A percentile compares a stretch with the other conserved stretches of the same genome.
These are phyloP conservation scores for Musa schizocarpa DNA, from an alignment of 176 grass and related monocot genomes.

Conservation along the genomic window DNA sequence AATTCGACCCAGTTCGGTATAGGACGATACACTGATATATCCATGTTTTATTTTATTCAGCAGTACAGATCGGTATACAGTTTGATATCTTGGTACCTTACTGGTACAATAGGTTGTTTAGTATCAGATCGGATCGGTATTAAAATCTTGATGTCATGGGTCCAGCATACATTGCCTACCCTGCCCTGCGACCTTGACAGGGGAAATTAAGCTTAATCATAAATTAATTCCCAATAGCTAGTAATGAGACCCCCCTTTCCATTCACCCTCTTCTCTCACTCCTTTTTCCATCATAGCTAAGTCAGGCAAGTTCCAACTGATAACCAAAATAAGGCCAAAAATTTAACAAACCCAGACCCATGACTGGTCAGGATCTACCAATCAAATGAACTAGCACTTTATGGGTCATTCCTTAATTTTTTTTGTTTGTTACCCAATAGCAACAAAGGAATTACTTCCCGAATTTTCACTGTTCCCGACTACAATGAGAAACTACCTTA, in stretches of 20 bases:
- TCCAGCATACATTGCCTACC: too few species aligned
- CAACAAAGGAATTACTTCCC: background rate
- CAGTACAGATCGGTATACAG: too few species aligned
- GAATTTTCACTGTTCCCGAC: too few species aligned
- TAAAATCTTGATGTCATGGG: too few species aligned
- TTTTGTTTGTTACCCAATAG: background rate
- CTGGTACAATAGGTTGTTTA: too few species aligned
- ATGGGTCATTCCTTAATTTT: background rate
- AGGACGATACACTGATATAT: too few species aligned
- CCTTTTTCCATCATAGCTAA: background rate
- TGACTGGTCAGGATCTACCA: background rate
- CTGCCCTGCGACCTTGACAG: background rate
- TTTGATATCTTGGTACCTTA: too few species aligned
- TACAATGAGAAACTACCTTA: background rate
- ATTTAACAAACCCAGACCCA: background rate
- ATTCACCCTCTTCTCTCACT: background rate
- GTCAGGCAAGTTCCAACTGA: background rate
- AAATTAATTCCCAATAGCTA: background rate
- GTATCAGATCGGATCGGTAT: too few species aligned
- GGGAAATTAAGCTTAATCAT: background rate
- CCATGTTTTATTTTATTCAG: too few species aligned
- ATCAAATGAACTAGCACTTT: background rate
- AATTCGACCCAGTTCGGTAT: too few species aligned
- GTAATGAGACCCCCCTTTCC: background rate
- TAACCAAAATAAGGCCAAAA: background rate